Conservation (phyloP, 306 rosid species). For the Sindora glabra region DNA sequence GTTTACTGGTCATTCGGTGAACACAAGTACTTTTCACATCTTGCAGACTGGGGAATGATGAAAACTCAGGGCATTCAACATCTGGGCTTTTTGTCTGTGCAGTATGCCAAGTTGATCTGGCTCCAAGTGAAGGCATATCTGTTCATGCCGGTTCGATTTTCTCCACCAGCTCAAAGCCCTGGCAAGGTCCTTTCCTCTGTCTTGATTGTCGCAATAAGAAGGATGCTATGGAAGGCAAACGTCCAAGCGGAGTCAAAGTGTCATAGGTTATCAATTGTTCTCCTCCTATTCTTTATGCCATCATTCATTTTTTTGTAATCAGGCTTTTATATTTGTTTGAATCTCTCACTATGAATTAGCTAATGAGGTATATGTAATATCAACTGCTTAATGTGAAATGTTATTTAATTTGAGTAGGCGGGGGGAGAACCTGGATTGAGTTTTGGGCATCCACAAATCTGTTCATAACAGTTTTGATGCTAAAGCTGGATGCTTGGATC, state of each 20-base stretch:
- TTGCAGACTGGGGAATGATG: conserved; percentile 78
- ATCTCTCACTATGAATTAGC: conserved; percentile 35
- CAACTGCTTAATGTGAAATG: conserved; percentile 22
- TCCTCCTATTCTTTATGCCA: conserved; percentile 25
- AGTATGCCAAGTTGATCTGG: conserved; percentile 87
- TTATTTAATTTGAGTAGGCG: conserved; percentile 16
- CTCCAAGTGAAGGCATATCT: conserved; percentile 84
- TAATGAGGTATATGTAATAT: conserved; percentile 32
- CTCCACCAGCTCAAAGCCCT: conserved; percentile 85
- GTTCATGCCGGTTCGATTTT: conserved; percentile 91
- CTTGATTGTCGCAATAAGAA: conserved; percentile 79
- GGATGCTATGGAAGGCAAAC: conserved; percentile 98
- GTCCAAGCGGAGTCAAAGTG: conserved; percentile 83
- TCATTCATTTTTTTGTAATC: conserved; percentile 22
- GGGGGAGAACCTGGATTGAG: conserved; percentile 13
- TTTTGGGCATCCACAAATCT: conserved; percentile 16
- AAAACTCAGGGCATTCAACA: conserved; percentile 55
- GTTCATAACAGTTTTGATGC: not conserved
- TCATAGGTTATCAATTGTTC: conserved; percentile 30
- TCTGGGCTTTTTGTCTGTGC: conserved; percentile 81
- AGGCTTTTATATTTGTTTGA: conserved; percentile 41
- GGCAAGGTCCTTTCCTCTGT: conserved; percentile 97
- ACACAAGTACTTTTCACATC: not conserved
- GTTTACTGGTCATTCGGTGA: not conserved
- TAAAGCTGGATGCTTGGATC: conserved; percentile 18